Conservation (phyloP, 495 filamentous ascomycete genomes). For the Xylaria cubensis region DNA sequence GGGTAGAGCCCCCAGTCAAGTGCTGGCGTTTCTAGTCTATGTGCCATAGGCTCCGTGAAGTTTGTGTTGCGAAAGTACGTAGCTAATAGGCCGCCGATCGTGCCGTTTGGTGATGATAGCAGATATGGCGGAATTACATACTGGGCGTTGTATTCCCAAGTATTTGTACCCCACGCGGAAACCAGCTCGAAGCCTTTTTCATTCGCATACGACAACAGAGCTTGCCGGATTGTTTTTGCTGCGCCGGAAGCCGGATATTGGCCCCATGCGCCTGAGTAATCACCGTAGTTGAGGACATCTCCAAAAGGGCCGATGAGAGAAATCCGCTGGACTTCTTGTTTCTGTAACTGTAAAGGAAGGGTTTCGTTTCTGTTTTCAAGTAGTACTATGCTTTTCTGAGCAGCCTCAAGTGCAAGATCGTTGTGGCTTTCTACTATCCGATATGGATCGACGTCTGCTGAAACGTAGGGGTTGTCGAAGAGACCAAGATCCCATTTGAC, state of each 20-base stretch:
- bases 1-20: conserved; percentile 53
- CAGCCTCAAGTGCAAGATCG: conserved; percentile 45
- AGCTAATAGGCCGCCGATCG: conserved; percentile 42
- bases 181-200: conserved; percentile 40
- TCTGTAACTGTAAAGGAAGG: conserved; percentile 40
- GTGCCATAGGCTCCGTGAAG: conserved; percentile 40
- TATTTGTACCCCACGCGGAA: conserved; percentile 52
- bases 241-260: conserved; percentile 44
- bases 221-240: conserved; percentile 50
- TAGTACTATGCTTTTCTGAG: conserved; percentile 46
- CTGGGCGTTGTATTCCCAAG: conserved; percentile 51
- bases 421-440: conserved; percentile 40
- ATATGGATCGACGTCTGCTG: conserved; percentile 40
- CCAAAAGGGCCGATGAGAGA: conserved; percentile 51
- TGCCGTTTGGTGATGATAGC: conserved; percentile 42
- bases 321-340: conserved; percentile 42
- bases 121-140: conserved; percentile 51
- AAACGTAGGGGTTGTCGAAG: conserved; percentile 45
- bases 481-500: conserved; percentile 52
- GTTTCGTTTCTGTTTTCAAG: conserved; percentile 49
- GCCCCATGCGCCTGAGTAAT: conserved; percentile 49
- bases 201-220: conserved; percentile 41
- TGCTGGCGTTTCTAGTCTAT: conserved; percentile 45
- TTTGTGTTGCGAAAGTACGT: conserved; percentile 51
- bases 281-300: conserved; percentile 52